Percentiles rank a stretch among this genome's conserved stretches.
Evolutionary conservation across 192 early-diverging fungal species (phyloP).

Genomic region (Entomortierella parvispora): DNA sequence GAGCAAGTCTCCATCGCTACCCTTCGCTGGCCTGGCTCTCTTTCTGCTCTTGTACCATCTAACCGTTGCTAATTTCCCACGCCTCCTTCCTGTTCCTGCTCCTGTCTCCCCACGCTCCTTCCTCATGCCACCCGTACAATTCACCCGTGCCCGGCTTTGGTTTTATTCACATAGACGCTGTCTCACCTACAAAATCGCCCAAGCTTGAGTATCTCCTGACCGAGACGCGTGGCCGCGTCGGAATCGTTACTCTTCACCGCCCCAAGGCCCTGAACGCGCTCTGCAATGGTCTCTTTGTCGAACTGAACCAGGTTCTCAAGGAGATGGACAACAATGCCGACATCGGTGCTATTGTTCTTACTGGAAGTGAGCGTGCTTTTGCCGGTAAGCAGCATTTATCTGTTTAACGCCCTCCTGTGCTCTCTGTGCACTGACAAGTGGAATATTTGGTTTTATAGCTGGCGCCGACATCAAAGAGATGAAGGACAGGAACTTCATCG

Average conservation of each 20-base stretch:
- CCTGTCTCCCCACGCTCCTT: background rate
- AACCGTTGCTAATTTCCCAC: background rate
- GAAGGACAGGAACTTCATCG: constrained; percentile 86
- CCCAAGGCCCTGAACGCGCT: constrained; percentile 98
- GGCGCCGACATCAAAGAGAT: constrained; percentile 99
- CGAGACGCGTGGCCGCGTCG: constrained; percentile 84
- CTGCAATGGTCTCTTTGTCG: constrained; percentile 89
- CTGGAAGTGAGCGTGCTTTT: constrained; percentile 96
- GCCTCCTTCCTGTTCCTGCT: no score
- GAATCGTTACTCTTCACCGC: constrained; percentile 89
- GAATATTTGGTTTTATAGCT: no score
- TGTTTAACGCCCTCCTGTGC: no score
- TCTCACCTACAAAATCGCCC: constrained; percentile 31
- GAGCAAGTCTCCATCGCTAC: constrained; percentile 41
- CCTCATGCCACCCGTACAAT: background rate
- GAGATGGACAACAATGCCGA: constrained; percentile 78
- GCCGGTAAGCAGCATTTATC: constrained; percentile 90
- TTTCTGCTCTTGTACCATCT: background rate
- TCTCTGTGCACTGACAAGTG: no score
- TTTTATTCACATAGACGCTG: constrained; percentile 28
- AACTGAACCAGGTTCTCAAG: constrained; percentile 89
- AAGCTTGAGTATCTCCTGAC: constrained; percentile 63
- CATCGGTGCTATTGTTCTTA: constrained; percentile 94
- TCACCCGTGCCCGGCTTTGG: background rate
- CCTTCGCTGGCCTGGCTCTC: constrained; percentile 24